Percentiles rank a stretch among this genome's conserved stretches.
phyloP scores from a whole-genome alignment of 2,329 filamentous ascomycete genomes.

The Fusarium citri region DNA sequence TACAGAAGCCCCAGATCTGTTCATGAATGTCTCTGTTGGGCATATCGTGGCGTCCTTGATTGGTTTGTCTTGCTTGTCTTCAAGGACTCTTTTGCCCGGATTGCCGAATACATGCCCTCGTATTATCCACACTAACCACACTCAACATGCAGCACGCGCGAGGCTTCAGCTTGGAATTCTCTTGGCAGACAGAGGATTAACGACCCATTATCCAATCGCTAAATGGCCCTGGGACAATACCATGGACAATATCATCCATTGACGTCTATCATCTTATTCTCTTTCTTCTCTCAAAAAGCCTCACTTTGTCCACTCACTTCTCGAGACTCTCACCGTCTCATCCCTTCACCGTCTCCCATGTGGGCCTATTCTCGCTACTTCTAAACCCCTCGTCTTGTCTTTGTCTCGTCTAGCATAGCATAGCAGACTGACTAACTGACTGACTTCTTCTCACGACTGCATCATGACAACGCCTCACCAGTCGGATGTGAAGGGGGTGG shows the following conservation, averaged over 20 bases:
- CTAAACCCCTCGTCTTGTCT: constrained; percentile 33
- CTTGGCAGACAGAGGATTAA: constrained; percentile 25
- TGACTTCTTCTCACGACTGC: constrained; percentile 13
- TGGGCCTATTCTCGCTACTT: constrained; percentile 19
- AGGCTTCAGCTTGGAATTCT: constrained; percentile 29
- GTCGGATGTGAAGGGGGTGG: constrained; percentile 26
- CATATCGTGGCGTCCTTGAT: constrained; percentile 19
- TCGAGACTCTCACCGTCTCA: constrained; percentile 8
- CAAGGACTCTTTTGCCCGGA: constrained; percentile 12
- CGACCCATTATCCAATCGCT: constrained; percentile 22
- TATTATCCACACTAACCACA: constrained; percentile 41
- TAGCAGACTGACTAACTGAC: constrained; percentile 9
- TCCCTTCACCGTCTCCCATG: constrained; percentile 23
- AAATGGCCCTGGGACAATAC: constrained; percentile 5
- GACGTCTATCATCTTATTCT: constrained; percentile 4
- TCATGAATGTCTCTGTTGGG: constrained; percentile 11
- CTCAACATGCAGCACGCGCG: constrained; percentile 25
- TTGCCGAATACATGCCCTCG: constrained; percentile 27
- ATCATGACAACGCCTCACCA: constrained; percentile 40
- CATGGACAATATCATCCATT: constrained; percentile 28
- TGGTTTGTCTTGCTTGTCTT: constrained; percentile 18
- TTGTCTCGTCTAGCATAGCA: constrained; percentile 2
- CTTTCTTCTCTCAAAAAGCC: constrained; percentile 9
- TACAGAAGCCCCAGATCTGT: constrained; percentile 9
- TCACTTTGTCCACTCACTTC: constrained; percentile 1